phyloP scores from a whole-genome alignment of 108 stramenopile genomes.

The Seminavis robusta region DNA sequence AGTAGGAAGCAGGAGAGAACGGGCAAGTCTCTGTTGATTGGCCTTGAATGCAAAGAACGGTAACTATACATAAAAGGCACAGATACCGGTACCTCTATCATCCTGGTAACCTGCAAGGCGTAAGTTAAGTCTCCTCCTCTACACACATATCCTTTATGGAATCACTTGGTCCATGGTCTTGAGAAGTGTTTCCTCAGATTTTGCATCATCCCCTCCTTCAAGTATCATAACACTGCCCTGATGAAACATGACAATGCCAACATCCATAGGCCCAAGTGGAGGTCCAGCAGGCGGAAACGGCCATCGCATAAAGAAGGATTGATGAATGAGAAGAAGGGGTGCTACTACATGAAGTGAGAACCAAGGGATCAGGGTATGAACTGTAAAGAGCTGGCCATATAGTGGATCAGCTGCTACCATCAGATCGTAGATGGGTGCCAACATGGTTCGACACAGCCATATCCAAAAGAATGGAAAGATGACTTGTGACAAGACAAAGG shows the following conservation, averaged over 20 bases:
- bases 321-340: background rate
- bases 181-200: too few relatives aligned
- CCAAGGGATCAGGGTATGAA: conserved; percentile 1
- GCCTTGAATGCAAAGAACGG: too few relatives aligned
- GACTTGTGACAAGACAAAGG: conserved; percentile 1
- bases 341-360: background rate
- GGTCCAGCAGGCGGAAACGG: conserved; percentile 2
- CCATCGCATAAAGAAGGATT: conserved; percentile 5
- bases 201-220: too few relatives aligned
- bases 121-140: too few relatives aligned
- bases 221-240: too few relatives aligned
- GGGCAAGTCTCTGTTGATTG: too few relatives aligned
- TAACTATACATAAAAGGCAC: too few relatives aligned
- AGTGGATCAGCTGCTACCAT: background rate
- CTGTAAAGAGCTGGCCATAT: background rate
- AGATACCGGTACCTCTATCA: too few relatives aligned
- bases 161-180: too few relatives aligned
- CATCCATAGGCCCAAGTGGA: background rate
- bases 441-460: background rate
- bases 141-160: too few relatives aligned
- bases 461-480: background rate
- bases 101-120: too few relatives aligned
- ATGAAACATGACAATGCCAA: conserved; percentile 1
- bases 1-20: too few relatives aligned
- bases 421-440: background rate